phyloP scores from a whole-genome alignment of 768 basidiomycete genomes.

The Lyophyllum semitale region DNA sequence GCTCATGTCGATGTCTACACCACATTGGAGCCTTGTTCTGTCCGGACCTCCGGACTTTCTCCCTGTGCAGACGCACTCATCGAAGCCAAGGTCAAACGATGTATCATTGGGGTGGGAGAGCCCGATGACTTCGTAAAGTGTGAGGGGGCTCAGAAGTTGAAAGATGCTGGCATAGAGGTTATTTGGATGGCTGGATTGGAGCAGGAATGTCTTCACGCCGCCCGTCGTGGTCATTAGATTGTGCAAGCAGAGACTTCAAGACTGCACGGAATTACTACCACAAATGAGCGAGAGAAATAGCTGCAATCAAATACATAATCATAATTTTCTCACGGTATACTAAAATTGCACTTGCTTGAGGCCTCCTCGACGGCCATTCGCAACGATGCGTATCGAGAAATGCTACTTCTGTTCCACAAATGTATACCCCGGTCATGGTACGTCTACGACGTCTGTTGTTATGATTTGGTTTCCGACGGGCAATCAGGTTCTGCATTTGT shows the following conservation, averaged over 20 bases:
- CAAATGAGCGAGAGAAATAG: too few species aligned
- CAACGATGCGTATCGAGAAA: constrained; percentile 89
- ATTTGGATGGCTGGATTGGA: constrained; percentile 77
- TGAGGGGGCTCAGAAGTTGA: constrained; percentile 78
- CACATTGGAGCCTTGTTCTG: constrained; percentile 95
- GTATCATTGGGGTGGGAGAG: constrained; percentile 88
- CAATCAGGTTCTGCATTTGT: constrained; percentile 87
- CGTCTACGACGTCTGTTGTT: constrained; percentile 13
- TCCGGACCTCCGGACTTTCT: constrained; percentile 81
- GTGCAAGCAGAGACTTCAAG: background rate
- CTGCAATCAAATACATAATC: background rate
- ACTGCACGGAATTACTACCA: too few species aligned
- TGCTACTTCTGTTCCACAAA: constrained; percentile 98
- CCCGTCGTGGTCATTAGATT: constrained; percentile 57
- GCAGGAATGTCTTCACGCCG: constrained; percentile 77
- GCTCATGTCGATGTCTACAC: constrained; percentile 80
- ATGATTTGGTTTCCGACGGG: background rate
- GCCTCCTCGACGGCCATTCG: background rate
- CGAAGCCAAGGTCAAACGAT: constrained; percentile 64
- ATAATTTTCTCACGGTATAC: constrained; percentile 10
- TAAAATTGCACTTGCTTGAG: constrained; percentile 3
- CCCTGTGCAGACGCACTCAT: constrained; percentile 89
- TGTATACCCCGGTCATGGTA: constrained; percentile 96
- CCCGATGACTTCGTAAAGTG: constrained; percentile 94
- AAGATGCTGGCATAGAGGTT: constrained; percentile 71